Evolutionary conservation across 2,329 filamentous ascomycete species (phyloP).

Genomic region (Pestalotiopsis sp.): DNA sequence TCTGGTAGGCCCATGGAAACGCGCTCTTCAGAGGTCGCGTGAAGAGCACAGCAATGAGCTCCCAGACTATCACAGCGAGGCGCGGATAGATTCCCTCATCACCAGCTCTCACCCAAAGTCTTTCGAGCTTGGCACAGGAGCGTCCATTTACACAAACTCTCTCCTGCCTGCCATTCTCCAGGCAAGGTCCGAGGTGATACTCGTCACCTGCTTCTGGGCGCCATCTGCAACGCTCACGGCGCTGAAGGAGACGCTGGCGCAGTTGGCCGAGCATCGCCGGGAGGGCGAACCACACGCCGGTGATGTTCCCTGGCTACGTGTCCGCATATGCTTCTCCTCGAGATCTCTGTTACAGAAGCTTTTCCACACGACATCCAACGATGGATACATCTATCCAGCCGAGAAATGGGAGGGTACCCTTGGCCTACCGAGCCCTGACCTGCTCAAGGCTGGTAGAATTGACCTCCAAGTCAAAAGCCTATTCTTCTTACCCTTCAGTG

Average conservation of each 20-base stretch:
- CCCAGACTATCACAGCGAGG: conserved; percentile 47
- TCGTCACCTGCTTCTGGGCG: conserved; percentile 86
- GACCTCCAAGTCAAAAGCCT: conserved; percentile 74
- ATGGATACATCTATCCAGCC: conserved; percentile 63
- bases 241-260: conserved; percentile 58
- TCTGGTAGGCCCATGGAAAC: conserved; percentile 27
- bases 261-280: conserved; percentile 53
- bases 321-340: conserved; percentile 78
- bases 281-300: conserved; percentile 15
- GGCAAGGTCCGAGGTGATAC: conserved; percentile 66
- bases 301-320: conserved; percentile 44
- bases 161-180: conserved; percentile 63
- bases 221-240: conserved; percentile 61
- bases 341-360: conserved; percentile 73
- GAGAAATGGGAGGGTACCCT: conserved; percentile 61
- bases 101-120: conserved; percentile 47
- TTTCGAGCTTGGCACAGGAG: conserved; percentile 60
- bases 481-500: conserved; percentile 78
- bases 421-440: conserved; percentile 60
- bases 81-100: conserved; percentile 47
- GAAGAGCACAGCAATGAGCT: conserved; percentile 36
- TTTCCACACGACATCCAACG: conserved; percentile 64
- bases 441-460: conserved; percentile 58
- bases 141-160: conserved; percentile 53
- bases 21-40: neutral